These are phyloP conservation scores for Cochlearia excelsa DNA, from an alignment of 345 rosid genomes.

Conservation along the genomic window DNA sequence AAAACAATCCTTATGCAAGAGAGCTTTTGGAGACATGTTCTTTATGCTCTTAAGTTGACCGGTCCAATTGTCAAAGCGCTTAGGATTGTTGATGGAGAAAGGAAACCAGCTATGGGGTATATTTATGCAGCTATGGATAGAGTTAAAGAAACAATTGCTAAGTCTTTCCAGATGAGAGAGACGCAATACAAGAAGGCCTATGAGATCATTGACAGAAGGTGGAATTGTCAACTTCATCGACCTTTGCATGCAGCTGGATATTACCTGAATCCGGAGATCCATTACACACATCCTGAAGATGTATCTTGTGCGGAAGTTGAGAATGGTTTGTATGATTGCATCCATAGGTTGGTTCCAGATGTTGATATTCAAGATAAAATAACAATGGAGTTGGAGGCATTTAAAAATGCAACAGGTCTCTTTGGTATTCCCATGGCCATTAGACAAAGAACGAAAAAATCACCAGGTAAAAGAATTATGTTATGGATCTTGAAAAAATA, in stretches of 20 bases:
- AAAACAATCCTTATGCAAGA: background rate
- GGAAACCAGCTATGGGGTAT: background rate
- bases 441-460: background rate
- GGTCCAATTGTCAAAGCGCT: background rate
- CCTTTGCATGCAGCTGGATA: background rate
- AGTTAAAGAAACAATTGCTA: background rate
- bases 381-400: background rate
- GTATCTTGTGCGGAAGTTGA: background rate
- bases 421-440: background rate
- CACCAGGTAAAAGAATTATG: background rate
- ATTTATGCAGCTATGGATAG: slow-evolving; percentile 1
- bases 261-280: background rate
- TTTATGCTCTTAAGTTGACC: background rate
- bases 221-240: background rate
- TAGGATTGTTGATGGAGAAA: background rate
- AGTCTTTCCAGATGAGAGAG: background rate
- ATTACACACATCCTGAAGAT: background rate
- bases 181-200: background rate
- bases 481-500: too few species aligned
- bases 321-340: background rate
- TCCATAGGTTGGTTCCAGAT: background rate
- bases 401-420: background rate
- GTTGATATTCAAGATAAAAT: background rate
- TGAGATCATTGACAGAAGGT: background rate
- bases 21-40: background rate